Evolutionary conservation across 2,329 filamentous ascomycete genomes (phyloP), one percentile per base, ranked within the genome.

Genomic region (Aurifilum marmelostoma): DNA sequence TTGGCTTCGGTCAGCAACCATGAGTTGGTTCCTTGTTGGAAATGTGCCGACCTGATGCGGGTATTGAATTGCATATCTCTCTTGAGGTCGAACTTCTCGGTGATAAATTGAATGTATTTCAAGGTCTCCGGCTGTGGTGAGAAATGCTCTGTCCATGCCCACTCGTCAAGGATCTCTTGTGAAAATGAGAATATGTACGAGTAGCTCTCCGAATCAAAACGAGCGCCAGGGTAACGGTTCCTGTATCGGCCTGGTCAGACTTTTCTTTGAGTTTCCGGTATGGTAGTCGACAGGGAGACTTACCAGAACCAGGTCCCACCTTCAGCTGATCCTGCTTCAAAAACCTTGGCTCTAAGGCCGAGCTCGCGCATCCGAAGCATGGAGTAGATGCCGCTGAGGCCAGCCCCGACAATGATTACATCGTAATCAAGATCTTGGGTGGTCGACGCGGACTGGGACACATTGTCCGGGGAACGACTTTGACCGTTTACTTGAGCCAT

Each of bases 171-270:
- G 4, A 82, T 69, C 27, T 80, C 80, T 71, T 82, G 76, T 16
- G 77, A 77, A 70, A 83, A 81, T 14, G 79, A 79, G 62, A 83
- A 81, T 67, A 77, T 74, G 72, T 86, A 85, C 0, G 80, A 80
- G n/a, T 81, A 78, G 1, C 79, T 79, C 72, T 84, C 81, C 0
- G 81, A 82, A 67, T 85, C 83, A 64, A 83, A 81, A 54, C 82
- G 77, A n/a, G 82, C 67, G 18, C 67, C 64, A 18, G 64, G 67
- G 39, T 69, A 69, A 24, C 67, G 34, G 27, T 69, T 67, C 59
- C 34, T 62, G 8, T 7, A 6, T 8, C 32, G 18, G 5, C 14
- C 56, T 9, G 6, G 16, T 59, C 16, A 34, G 27, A 34, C 34
- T 34, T 29, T 14, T 21, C 18, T 9, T 34, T 21, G 7, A 21